These are phyloP conservation scores for Leucocoprinus leucothites DNA, from an alignment of 768 basidiomycete species.

Conservation along the genomic window DNA sequence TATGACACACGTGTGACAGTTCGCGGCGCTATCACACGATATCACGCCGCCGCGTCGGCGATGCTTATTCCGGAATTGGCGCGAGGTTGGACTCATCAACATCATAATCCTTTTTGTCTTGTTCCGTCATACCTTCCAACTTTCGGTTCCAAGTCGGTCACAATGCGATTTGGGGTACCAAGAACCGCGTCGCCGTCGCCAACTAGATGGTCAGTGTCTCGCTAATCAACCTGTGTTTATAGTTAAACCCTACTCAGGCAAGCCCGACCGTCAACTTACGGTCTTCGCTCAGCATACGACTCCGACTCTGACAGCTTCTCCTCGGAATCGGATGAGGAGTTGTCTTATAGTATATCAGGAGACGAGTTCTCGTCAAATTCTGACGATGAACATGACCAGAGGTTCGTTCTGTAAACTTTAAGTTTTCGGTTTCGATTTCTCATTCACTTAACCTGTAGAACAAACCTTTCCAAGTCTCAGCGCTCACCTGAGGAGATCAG, in stretches of 20 bases:
- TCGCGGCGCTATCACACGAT: no score
- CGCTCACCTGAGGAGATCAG: constrained; percentile 38
- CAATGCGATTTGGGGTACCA: constrained; percentile 55
- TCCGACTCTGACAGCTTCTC: constrained; percentile 21
- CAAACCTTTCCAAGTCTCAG: constrained; percentile 22
- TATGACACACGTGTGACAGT: no score
- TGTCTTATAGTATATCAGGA: constrained; percentile 18
- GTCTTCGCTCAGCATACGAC: constrained; percentile 48
- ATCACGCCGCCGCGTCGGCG: no score
- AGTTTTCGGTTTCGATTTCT: constrained; percentile 13
- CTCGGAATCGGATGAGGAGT: constrained; percentile 20
- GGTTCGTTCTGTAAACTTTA: constrained; percentile 19
- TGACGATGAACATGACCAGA: constrained; percentile 23
- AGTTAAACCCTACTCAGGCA: constrained; percentile 16
- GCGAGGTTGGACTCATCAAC: not conserved
- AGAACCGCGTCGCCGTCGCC: constrained; percentile 51
- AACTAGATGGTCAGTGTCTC: constrained; percentile 30
- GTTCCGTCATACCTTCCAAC: not conserved
- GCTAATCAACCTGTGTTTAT: not conserved
- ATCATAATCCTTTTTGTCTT: no score
- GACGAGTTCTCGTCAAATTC: constrained; percentile 26
- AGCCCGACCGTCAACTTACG: constrained; percentile 47
- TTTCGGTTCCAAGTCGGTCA: not conserved
- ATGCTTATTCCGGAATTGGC: no score
- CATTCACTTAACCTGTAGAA: constrained; percentile 12